Evolutionary conservation across 2,329 filamentous ascomycete species (phyloP), one percentile per base, ranked within the genome.

Genomic region (Herpotrichia juniperi): DNA sequence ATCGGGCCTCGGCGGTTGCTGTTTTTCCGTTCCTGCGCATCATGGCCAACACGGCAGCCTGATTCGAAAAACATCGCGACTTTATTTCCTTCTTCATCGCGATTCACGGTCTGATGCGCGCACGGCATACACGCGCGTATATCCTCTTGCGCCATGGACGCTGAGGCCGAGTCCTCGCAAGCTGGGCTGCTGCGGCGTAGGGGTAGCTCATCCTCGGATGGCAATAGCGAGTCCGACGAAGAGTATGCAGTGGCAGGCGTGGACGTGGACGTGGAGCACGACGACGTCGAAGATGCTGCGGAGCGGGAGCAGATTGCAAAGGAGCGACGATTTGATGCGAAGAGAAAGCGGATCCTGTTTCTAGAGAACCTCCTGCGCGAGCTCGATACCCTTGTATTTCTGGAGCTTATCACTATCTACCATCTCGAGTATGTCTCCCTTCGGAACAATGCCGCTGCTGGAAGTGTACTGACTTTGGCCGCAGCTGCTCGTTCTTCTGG

Each of bases 351-450:
- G 39, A 63, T 74, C 14, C 61, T 58, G 16, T 68, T 71, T 54
- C 77, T 87, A 34, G 81, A 85, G 59, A 78, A 83, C 48, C 66
- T 87, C 44, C 75, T 86, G 54, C 78, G 80, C 50, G 79, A 81
- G 61, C 69, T 87, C 37, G 85, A 87, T 62, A 78, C 83, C 59
- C 64, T 85, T 42, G 79, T 86, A 50, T 87, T 85, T 72, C 81
- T 84, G 67, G 76, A 87, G 73, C 74, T 87, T 53, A 83, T 84
- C 31, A 78, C 79, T 7, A 70, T 86, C 52, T 87, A 87, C 69
- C 84, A 87, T 67, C 79, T 86, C 72, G 85, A 87, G 83, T 86
- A 77, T 63, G 81, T 64, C 28, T 50, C 35, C 31, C 44, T 55
- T 26, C 45, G 39, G 14, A 19, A 30, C 37, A 14, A 34, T 30